Conservation (phyloP, 1,139 yeast genomes). For the Pichia sp. region DNA sequence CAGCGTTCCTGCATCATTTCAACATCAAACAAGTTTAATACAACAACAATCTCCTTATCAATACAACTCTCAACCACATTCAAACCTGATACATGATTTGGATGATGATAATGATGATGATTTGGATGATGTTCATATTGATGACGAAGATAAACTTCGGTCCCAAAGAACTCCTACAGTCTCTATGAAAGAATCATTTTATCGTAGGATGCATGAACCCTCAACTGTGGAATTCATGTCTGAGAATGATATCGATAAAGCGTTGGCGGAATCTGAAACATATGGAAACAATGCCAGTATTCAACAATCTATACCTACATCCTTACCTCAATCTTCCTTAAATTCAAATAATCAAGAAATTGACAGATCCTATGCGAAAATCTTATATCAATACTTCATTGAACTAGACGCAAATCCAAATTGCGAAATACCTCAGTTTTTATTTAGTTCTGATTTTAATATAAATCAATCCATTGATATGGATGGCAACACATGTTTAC, state of each 20-base stretch:
- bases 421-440: constrained; percentile 11
- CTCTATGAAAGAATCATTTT: constrained; percentile 2
- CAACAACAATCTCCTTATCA: neutral
- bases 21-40: neutral
- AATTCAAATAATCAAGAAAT: neutral
- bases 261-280: constrained; percentile 21
- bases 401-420: constrained; percentile 24
- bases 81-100: neutral
- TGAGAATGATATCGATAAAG: constrained; percentile 33
- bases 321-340: neutral
- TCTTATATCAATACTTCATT: constrained; percentile 26
- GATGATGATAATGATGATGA: constrained; percentile 1
- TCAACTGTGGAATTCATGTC: constrained; percentile 32
- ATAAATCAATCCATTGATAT: constrained; percentile 46
- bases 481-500: constrained; percentile 51
- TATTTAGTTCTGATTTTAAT: constrained; percentile 29
- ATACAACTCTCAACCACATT: neutral
- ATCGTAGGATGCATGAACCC: constrained; percentile 16
- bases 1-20: neutral
- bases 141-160: constrained; percentile 1
- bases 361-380: constrained; percentile 16
- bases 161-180: neutral
- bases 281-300: constrained; percentile 3
- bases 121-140: constrained; percentile 4
- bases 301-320: neutral